A percentile compares a stretch with the other conserved stretches of the same genome.
Conservation (phyloP, 495 filamentous ascomycete species). For the Penicillium cinerascens region DNA sequence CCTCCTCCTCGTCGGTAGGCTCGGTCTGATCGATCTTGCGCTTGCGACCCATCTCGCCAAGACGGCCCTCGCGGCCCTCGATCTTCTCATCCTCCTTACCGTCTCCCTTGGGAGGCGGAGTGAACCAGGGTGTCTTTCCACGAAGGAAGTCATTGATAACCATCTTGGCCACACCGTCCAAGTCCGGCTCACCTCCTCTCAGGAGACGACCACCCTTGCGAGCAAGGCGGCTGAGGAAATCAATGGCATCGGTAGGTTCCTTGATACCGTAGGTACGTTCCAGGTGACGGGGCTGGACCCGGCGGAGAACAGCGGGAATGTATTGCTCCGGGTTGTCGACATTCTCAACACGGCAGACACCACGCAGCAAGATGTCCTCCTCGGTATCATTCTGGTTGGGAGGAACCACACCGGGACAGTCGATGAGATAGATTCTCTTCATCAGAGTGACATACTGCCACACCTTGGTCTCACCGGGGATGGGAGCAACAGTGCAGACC, state of each 20-base stretch:
- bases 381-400: conserved; percentile 76
- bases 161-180: conserved; percentile 93
- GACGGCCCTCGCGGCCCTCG: conserved; percentile 54
- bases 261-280: conserved; percentile 89
- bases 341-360: conserved; percentile 90
- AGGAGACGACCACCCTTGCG: conserved; percentile 82
- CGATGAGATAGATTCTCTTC: conserved; percentile 95
- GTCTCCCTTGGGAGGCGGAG: conserved; percentile 64
- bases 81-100: conserved; percentile 51
- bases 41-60: conserved; percentile 63
- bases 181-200: conserved; percentile 85
- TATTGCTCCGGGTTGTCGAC: conserved; percentile 95
- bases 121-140: conserved; percentile 95
- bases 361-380: conserved; percentile 85
- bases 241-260: conserved; percentile 59
- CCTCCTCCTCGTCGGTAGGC: conserved; percentile 25
- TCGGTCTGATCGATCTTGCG: conserved; percentile 47
- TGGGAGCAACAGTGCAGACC: conserved; percentile 90
- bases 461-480: conserved; percentile 89
- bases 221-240: conserved; percentile 83
- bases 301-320: conserved; percentile 74
- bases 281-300: conserved; percentile 80
- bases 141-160: conserved; percentile 92
- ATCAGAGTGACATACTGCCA: conserved; percentile 98
- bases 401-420: conserved; percentile 94